These are phyloP conservation scores for Helminthosporium solani DNA, from an alignment of 2,329 filamentous ascomycete genomes.

Conservation along the genomic window DNA sequence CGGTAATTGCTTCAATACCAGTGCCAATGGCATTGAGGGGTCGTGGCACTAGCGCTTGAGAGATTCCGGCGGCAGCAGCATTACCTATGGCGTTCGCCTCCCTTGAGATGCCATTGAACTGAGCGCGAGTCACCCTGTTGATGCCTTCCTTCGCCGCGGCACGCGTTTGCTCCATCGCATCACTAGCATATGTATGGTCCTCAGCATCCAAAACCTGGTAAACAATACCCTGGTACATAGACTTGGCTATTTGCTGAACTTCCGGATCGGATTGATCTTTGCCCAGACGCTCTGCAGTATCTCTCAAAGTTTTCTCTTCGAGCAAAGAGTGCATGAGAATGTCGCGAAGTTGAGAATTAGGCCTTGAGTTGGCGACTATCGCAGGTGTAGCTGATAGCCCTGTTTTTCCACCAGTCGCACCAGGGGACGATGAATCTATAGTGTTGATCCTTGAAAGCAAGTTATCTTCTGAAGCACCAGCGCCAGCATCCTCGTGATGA, in stretches of 20 bases:
- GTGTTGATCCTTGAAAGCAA: conserved; percentile 33
- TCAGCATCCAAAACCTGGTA: conserved; percentile 42
- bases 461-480: conserved; percentile 14
- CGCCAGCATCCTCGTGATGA: conserved; percentile 17
- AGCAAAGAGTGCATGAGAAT: conserved; percentile 48
- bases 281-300: conserved; percentile 42
- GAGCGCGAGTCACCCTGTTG: conserved; percentile 27
- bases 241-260: conserved; percentile 38
- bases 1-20: background rate
- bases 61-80: conserved; percentile 18
- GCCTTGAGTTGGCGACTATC: conserved; percentile 16
- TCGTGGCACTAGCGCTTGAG: conserved; percentile 26
- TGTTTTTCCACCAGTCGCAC: background rate
- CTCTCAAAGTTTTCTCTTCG: conserved; percentile 45
- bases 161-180: conserved; percentile 39
- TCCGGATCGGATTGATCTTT: conserved; percentile 37
- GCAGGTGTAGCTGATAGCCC: conserved; percentile 6
- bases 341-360: conserved; percentile 34
- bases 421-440: conserved; percentile 24
- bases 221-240: conserved; percentile 43
- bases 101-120: conserved; percentile 24
- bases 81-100: conserved; percentile 2
- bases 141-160: conserved; percentile 43
- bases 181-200: conserved; percentile 41
- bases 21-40: background rate